Conservation (phyloP, 2,329 filamentous ascomycete genomes). For the Trichocomaceae sp. region DNA sequence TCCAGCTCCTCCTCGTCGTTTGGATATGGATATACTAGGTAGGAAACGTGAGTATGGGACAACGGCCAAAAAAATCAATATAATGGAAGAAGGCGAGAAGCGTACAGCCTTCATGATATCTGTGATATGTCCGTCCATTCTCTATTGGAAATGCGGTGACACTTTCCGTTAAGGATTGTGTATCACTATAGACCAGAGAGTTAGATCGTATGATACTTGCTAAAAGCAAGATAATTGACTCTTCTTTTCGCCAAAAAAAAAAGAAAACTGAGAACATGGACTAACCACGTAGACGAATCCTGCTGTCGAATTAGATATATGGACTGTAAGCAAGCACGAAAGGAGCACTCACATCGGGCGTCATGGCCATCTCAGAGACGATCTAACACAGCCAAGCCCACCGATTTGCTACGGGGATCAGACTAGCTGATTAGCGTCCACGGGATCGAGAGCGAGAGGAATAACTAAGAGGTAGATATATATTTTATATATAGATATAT, state of each 20-base stretch:
- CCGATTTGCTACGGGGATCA: neutral
- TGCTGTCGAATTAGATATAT: constrained; percentile 1
- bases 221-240: neutral
- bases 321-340: neutral
- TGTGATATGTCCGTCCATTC: constrained; percentile 40
- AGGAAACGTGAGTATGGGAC: neutral
- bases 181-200: constrained; percentile 27
- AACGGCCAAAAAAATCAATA: neutral
- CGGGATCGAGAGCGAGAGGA: neutral
- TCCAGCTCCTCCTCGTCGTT: constrained; percentile 52
- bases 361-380: constrained; percentile 11
- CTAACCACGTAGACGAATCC: constrained; percentile 15
- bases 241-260: neutral
- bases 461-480: neutral
- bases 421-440: neutral
- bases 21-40: constrained; percentile 39
- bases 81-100: neutral
- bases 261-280: neutral
- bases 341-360: constrained; percentile 13
- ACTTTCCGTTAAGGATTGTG: constrained; percentile 38
- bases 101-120: constrained; percentile 40
- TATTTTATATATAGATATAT: neutral
- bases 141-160: constrained; percentile 39
- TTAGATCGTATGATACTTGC: neutral
- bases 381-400: neutral